Evolutionary conservation across 106 monocot species (phyloP).

Genomic region (Phalaenopsis aphrodite): DNA sequence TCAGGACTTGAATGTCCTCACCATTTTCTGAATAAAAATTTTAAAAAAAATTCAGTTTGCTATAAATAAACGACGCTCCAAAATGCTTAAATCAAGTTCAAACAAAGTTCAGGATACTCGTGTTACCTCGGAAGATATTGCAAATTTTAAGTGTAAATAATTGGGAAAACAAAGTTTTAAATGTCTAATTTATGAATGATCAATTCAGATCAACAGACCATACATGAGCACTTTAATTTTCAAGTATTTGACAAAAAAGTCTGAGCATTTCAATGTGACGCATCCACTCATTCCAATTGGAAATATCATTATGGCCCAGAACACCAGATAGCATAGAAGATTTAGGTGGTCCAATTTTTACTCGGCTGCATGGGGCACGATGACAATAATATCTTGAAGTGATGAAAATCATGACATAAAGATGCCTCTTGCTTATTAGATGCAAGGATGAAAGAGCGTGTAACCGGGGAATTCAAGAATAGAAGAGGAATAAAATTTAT

Average conservation of each 20-base stretch:
- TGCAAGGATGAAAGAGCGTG: too few relatives aligned
- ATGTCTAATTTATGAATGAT: not conserved
- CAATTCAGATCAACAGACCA: not conserved
- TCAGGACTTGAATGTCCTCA: slow-evolving; percentile 86
- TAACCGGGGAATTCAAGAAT: too few relatives aligned
- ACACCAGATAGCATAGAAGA: not conserved
- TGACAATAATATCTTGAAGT: too few relatives aligned
- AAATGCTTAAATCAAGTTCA: not conserved
- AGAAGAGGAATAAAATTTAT: too few relatives aligned
- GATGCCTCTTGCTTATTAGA: too few relatives aligned
- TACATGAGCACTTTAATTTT: not conserved
- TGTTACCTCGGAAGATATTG: not conserved
- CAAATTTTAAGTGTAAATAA: not conserved
- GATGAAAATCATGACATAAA: too few relatives aligned
- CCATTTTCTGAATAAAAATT: slow-evolving; percentile 68
- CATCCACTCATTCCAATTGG: not conserved
- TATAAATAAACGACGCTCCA: not conserved
- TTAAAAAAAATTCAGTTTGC: not conserved
- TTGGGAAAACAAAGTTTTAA: not conserved
- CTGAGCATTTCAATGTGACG: not conserved
- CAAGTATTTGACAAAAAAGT: not conserved
- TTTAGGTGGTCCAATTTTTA: too few relatives aligned
- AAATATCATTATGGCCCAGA: not conserved
- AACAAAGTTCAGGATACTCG: not conserved
- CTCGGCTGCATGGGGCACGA: too few relatives aligned